Conservation (phyloP, 805 yeast species). For the Candida succiphila region DNA sequence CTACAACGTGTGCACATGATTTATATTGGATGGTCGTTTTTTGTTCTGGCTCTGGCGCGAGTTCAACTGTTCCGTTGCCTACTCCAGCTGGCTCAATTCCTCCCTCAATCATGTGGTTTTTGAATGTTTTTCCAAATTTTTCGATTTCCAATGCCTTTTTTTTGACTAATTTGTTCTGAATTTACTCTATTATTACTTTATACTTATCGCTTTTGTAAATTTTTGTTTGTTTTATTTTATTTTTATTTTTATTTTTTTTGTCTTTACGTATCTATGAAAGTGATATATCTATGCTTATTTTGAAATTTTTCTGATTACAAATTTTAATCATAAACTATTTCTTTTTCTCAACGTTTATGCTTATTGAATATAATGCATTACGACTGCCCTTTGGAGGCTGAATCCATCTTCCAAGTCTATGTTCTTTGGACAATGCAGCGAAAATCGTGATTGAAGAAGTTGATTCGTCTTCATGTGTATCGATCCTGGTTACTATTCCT, state of each 20-base stretch:
- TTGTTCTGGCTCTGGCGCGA: too few species aligned
- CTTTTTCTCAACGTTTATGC: constrained; percentile 23
- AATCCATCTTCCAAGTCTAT: constrained; percentile 82
- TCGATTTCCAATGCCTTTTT: too few species aligned
- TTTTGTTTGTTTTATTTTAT: neutral
- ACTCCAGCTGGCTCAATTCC: too few species aligned
- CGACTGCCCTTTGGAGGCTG: constrained; percentile 53
- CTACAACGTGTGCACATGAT: too few species aligned
- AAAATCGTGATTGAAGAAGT: constrained; percentile 43
- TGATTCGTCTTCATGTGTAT: constrained; percentile 39
- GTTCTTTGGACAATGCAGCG: constrained; percentile 76
- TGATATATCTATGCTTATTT: neutral
- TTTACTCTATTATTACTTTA: neutral
- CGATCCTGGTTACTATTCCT: constrained; percentile 65
- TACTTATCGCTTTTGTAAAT: neutral
- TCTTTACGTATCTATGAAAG: neutral
- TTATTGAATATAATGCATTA: constrained; percentile 58
- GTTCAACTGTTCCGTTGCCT: too few species aligned
- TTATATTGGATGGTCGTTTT: too few species aligned
- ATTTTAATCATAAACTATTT: too few species aligned
- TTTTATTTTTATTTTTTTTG: neutral
- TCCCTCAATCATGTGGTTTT: too few species aligned
- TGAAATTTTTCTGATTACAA: neutral
- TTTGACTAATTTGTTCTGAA: neutral
- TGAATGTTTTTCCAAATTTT: too few species aligned